Base-by-base conservation (phyloP, 148 eudicot species). In the Rheum nobile region DNA sequence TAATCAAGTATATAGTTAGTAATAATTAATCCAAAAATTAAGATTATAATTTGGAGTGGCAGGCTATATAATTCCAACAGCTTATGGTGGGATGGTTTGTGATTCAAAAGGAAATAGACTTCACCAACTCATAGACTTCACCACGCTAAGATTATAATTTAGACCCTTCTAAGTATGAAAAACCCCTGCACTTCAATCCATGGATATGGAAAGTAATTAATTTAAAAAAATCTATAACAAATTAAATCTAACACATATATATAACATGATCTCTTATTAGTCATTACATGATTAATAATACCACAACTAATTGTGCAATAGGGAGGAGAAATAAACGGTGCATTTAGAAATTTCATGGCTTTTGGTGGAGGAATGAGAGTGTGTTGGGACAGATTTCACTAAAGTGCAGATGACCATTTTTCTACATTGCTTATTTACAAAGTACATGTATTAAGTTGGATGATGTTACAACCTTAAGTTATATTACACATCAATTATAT, bases 361-460 rank as follows among this genome's bases (percentile, higher is more conserved):
- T 92, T 92, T 70, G 96, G 93, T 7, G 91, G 96, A 37, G 97
- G 97, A 0, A 87, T 88, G 92, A 90, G 96, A 80, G 85, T 88
- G 97, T 71, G 88, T 87, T 14, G 97, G 97, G 65, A 76, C 97
- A 80, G 96, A 92, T 52, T 92, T 92, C 76, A 74, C 89, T 41
- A 90, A 88, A 75, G 82, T 92, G 71, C 93, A 90, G 72, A 88
- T 92, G 89, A 93, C 93, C 11, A 80, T 87, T 31, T 88, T 86
- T 68, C 84, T 92, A 59, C 96, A 92, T 76, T 76, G 84, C 77
- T 41, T 92, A 52, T 93, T 87, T 8, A 92, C 96, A 19, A 92
- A 90, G 65, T 86, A 90, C 83, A 85, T 79, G 97, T 92, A 88
- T 71, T 73, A 4, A 3, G 31, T 26, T 26, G 31, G 2, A 57